A percentile compares a stretch with the other conserved stretches of the same genome.
phyloP scores from a whole-genome alignment of 2,329 filamentous ascomycete species.

The Sclerotinia nivalis region DNA sequence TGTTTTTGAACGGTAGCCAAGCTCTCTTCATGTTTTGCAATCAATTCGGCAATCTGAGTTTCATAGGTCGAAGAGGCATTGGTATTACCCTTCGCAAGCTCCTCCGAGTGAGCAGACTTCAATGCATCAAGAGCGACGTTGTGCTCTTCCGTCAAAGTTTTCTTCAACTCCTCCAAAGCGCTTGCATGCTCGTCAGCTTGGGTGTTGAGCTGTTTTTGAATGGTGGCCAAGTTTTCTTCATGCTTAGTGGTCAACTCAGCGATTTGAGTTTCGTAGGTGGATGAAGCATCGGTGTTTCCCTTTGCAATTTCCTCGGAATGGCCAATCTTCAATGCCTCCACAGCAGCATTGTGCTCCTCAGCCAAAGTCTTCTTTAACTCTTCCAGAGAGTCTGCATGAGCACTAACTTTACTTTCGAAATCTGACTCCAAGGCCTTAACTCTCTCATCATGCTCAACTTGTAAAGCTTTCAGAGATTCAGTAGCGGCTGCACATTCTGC shows the following conservation, averaged over 20 bases:
- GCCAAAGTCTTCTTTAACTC: constrained; percentile 51
- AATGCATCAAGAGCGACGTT: constrained; percentile 51
- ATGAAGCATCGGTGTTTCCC: constrained; percentile 48
- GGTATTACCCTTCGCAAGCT: constrained; percentile 50
- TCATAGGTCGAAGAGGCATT: constrained; percentile 50
- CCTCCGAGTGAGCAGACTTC: constrained; percentile 53
- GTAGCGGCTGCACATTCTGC: constrained; percentile 39
- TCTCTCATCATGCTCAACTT: constrained; percentile 40
- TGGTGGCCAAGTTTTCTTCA: constrained; percentile 49
- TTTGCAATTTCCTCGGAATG: constrained; percentile 52
- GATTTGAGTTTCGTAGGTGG: constrained; percentile 51
- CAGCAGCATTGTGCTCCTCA: constrained; percentile 52
- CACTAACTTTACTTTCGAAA: constrained; percentile 5
- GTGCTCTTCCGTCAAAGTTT: constrained; percentile 53
- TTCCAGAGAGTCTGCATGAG: constrained; percentile 44
- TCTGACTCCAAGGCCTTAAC: constrained; percentile 1
- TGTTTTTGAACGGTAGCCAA: constrained; percentile 55
- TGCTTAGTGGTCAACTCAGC: constrained; percentile 54
- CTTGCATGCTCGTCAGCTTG: constrained; percentile 29
- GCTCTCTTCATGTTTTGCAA: constrained; percentile 51
- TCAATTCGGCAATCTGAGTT: constrained; percentile 52
- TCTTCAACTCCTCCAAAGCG: constrained; percentile 51
- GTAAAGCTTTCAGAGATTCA: constrained; percentile 36
- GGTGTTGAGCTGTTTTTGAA: constrained; percentile 56
- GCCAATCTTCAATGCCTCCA: constrained; percentile 54